These are phyloP conservation scores for Acer yangbiense DNA, from an alignment of 345 rosid genomes.

Conservation along the genomic window DNA sequence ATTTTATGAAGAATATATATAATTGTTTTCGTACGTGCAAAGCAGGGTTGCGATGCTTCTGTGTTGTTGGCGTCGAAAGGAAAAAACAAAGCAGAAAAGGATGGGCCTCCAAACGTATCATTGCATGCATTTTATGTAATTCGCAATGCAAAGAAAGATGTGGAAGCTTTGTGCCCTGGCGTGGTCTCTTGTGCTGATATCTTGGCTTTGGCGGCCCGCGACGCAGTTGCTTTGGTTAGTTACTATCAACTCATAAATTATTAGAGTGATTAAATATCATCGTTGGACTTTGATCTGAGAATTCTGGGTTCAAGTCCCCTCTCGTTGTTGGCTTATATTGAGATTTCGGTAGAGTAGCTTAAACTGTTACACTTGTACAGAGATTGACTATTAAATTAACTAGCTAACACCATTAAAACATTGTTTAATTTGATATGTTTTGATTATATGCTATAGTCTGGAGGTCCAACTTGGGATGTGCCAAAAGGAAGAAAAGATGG, in stretches of 20 bases:
- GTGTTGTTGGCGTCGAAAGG: slow-evolving; percentile 71
- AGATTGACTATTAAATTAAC: not conserved
- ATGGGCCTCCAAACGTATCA: slow-evolving; percentile 57
- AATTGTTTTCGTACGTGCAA: not conserved
- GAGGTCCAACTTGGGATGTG: slow-evolving; percentile 86
- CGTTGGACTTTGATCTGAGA: no score
- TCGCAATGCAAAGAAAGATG: slow-evolving; percentile 72
- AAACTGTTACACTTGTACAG: not conserved
- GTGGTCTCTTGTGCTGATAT: slow-evolving; percentile 91
- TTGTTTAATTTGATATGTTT: not conserved
- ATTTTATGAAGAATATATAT: not conserved
- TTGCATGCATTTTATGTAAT: slow-evolving; percentile 85
- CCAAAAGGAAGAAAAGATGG: slow-evolving; percentile 93
- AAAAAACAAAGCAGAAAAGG: slow-evolving; percentile 76
- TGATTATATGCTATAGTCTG: slow-evolving; percentile 50
- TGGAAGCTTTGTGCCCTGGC: slow-evolving; percentile 78
- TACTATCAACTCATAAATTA: no score
- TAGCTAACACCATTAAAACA: not conserved
- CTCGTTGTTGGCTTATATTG: no score
- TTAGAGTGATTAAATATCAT: no score
- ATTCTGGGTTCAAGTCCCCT: no score
- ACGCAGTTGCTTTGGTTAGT: slow-evolving; percentile 74
- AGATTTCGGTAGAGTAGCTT: no score
- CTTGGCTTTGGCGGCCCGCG: slow-evolving; percentile 80
- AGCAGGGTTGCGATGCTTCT: slow-evolving; percentile 88